Percentiles rank a stretch among this genome's conserved stretches.
Evolutionary conservation across 352 stramenopile genomes (phyloP).

Genomic region (Globisporangium iwayamae): DNA sequence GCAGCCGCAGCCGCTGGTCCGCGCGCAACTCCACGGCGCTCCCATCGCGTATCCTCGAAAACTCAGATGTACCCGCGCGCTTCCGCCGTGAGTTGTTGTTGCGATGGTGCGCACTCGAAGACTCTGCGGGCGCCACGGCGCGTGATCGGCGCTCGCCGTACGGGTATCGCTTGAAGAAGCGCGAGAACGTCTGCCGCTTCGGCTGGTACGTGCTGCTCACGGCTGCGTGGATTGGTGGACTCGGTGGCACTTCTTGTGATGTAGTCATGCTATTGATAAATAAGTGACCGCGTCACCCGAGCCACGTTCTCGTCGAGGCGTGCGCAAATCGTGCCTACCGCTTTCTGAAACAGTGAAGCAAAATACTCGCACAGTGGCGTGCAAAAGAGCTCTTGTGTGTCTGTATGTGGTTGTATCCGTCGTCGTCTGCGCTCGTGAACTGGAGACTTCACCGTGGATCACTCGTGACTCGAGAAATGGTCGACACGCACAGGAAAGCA

Average conservation of each 20-base stretch:
- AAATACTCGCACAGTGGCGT: background rate
- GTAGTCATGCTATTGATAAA: constrained; percentile 1
- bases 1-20: constrained; percentile 42
- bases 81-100: constrained; percentile 22
- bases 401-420: background rate
- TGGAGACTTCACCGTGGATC: background rate
- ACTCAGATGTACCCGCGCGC: constrained; percentile 34
- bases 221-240: constrained; percentile 16
- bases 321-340: background rate
- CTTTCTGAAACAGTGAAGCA: background rate
- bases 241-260: constrained; percentile 10
- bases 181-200: constrained; percentile 56
- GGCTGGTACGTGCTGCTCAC: constrained; percentile 38
- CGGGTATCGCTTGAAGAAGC: constrained; percentile 55
- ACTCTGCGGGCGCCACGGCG: constrained; percentile 55
- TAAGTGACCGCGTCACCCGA: background rate
- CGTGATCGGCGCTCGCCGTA: constrained; percentile 61
- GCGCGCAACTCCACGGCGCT: constrained; percentile 26
- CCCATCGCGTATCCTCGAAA: constrained; percentile 31
- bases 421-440: background rate
- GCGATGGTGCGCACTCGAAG: constrained; percentile 13
- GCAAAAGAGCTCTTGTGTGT: background rate
- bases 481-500: background rate
- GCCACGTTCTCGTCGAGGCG: background rate
- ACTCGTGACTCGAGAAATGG: background rate